Evolutionary conservation across 371 early-diverging fungal genomes (phyloP).

Genomic region (Mortierella sp.): DNA sequence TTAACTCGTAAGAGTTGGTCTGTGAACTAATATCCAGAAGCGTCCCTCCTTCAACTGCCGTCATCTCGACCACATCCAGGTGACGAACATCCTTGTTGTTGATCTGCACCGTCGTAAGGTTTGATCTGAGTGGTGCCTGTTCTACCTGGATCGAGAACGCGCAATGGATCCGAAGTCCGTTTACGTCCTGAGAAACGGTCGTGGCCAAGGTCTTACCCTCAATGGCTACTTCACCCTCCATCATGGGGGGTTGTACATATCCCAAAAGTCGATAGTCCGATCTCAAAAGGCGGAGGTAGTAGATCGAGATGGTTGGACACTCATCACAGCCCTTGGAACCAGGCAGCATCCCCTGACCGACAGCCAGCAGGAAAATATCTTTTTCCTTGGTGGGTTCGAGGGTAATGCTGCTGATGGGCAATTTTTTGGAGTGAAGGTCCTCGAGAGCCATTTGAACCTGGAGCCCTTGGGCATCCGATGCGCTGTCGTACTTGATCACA

Average conservation of each 20-base stretch:
- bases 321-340: slow-evolving; percentile 14
- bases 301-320: slow-evolving; percentile 40
- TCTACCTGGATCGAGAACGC: slow-evolving; percentile 36
- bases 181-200: slow-evolving; percentile 35
- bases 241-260: slow-evolving; percentile 36
- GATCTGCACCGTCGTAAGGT: slow-evolving; percentile 43
- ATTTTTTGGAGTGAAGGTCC: slow-evolving; percentile 29
- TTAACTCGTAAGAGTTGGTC: slow-evolving; percentile 40
- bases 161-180: slow-evolving; percentile 45
- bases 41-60: slow-evolving; percentile 32
- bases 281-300: slow-evolving; percentile 45
- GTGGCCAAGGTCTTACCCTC: slow-evolving; percentile 43
- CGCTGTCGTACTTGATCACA: slow-evolving; percentile 34
- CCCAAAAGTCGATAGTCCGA: slow-evolving; percentile 40
- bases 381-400: slow-evolving; percentile 38
- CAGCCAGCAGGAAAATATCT: slow-evolving; percentile 23
- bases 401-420: slow-evolving; percentile 45
- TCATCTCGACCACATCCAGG: slow-evolving; percentile 29
- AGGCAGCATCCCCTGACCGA: slow-evolving; percentile 31
- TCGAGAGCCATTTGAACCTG: slow-evolving; percentile 32
- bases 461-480: slow-evolving; percentile 20
- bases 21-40: slow-evolving; percentile 47
- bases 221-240: slow-evolving; percentile 26
- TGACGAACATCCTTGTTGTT: slow-evolving; percentile 32
- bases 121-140: slow-evolving; percentile 18